phyloP scores from a whole-genome alignment of 257 asterid genomes.

The Nemophila menziesii region DNA sequence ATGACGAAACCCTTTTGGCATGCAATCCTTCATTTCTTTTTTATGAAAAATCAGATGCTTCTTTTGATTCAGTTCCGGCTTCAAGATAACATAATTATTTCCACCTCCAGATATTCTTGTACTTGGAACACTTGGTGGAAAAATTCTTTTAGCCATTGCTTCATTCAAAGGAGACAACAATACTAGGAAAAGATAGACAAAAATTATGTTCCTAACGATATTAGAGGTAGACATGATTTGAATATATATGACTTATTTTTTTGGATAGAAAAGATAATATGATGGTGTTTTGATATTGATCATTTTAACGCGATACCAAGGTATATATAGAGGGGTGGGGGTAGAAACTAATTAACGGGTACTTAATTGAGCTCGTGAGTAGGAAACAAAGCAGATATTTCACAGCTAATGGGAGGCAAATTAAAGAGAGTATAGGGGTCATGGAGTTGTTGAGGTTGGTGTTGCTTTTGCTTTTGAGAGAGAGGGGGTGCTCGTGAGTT shows the following conservation, averaged over 20 bases:
- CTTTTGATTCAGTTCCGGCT: slow-evolving; percentile 24
- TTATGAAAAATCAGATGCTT: slow-evolving; percentile 19
- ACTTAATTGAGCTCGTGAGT: slow-evolving; percentile 44
- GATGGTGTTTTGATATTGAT: not conserved
- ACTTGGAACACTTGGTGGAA: slow-evolving; percentile 25
- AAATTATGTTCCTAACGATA: slow-evolving; percentile 5
- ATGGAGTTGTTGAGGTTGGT: slow-evolving; percentile 21
- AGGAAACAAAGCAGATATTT: slow-evolving; percentile 10
- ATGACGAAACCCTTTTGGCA: slow-evolving; percentile 59
- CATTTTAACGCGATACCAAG: not conserved
- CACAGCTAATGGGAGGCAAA: slow-evolving; percentile 18
- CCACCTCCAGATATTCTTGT: not conserved
- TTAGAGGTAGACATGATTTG: no score
- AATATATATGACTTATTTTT: no score
- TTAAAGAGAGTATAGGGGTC: slow-evolving; percentile 3
- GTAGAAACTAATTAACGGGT: slow-evolving; percentile 5
- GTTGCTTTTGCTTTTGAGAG: slow-evolving; percentile 13
- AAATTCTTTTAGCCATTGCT: slow-evolving; percentile 39
- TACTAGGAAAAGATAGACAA: slow-evolving; percentile 19
- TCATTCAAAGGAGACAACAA: slow-evolving; percentile 16
- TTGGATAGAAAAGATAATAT: not conserved
- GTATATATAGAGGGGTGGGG: slow-evolving; percentile 1
- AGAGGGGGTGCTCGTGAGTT: slow-evolving; percentile 68
- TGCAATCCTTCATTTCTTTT: slow-evolving; percentile 39
- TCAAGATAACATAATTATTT: slow-evolving; percentile 12